Conservation (phyloP, 345 rosid species). For the Populus ilicifolia region DNA sequence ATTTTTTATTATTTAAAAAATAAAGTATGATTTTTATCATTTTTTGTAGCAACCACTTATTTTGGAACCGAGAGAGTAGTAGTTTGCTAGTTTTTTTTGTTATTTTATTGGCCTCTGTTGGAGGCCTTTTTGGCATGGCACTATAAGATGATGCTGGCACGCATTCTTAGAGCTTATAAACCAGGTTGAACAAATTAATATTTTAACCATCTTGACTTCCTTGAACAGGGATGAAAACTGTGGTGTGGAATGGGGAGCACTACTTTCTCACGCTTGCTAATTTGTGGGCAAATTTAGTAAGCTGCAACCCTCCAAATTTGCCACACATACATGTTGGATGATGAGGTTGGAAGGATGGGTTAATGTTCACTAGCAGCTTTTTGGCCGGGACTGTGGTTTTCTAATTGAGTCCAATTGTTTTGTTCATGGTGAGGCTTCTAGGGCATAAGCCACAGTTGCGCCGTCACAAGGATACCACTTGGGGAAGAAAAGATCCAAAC, state of each 20-base stretch:
- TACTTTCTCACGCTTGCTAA: slow-evolving; percentile 66
- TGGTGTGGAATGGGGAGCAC: slow-evolving; percentile 56
- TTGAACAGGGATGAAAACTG: slow-evolving; percentile 53
- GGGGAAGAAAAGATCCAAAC: slow-evolving; percentile 5
- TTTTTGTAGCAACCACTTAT: too few relatives aligned
- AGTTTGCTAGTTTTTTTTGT: neutral
- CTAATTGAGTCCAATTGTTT: neutral
- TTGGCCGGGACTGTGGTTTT: neutral
- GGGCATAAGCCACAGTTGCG: slow-evolving; percentile 5
- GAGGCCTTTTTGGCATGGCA: neutral
- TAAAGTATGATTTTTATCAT: too few relatives aligned
- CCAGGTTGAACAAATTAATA: neutral
- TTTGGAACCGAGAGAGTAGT: neutral
- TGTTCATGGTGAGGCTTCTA: slow-evolving; percentile 6
- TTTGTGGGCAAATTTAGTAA: slow-evolving; percentile 76
- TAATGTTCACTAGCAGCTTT: neutral
- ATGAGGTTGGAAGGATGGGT: slow-evolving; percentile 3
- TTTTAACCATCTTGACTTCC: slow-evolving; percentile 1
- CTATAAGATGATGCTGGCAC: neutral
- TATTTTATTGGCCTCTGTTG: neutral
- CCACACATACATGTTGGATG: slow-evolving; percentile 24
- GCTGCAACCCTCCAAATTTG: slow-evolving; percentile 53
- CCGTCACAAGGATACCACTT: neutral
- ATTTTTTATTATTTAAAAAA: too few relatives aligned
- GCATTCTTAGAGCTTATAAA: neutral